Evolutionary conservation across 352 stramenopile species (phyloP).

Genomic region (Phytopythium aichiense): DNA sequence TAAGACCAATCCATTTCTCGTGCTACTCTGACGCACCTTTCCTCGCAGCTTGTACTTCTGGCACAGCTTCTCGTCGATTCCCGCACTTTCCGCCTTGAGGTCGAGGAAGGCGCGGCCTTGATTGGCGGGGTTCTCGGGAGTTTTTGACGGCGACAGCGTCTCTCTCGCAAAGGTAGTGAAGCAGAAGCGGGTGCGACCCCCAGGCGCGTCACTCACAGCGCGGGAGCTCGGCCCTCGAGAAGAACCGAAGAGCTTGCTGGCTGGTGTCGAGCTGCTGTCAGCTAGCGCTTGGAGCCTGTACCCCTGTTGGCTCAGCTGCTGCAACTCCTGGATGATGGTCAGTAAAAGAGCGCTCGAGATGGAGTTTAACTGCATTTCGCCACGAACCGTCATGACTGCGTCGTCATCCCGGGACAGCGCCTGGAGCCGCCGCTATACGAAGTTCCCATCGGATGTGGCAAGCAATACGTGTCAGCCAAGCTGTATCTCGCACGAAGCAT

Average conservation of each 20-base stretch:
- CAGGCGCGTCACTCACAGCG: not conserved
- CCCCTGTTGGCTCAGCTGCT: constrained; percentile 45
- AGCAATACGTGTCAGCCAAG: not conserved
- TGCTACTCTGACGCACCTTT: constrained; percentile 26
- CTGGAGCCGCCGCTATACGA: not conserved
- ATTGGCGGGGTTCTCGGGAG: constrained; percentile 7
- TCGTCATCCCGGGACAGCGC: not conserved
- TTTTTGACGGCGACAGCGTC: constrained; percentile 5
- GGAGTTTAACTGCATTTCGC: not conserved
- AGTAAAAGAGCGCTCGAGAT: not conserved
- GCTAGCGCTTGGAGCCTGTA: constrained; percentile 44
- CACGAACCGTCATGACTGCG: not conserved
- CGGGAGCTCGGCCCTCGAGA: not conserved
- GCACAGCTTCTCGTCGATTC: constrained; percentile 23
- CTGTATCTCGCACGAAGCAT: not conserved
- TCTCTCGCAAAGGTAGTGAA: constrained; percentile 33
- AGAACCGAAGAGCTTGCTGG: not conserved
- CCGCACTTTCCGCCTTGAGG: constrained; percentile 24
- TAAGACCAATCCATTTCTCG: not conserved
- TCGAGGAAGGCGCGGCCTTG: constrained; percentile 22
- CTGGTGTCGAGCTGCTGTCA: constrained; percentile 13
- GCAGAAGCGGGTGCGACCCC: constrained; percentile 24
- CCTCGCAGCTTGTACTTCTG: constrained; percentile 44
- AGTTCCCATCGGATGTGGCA: not conserved
- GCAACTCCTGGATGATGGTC: constrained; percentile 21